A percentile compares a stretch with the other conserved stretches of the same genome.
Conservation (phyloP, 768 basidiomycete species). For the Mycena galopus region DNA sequence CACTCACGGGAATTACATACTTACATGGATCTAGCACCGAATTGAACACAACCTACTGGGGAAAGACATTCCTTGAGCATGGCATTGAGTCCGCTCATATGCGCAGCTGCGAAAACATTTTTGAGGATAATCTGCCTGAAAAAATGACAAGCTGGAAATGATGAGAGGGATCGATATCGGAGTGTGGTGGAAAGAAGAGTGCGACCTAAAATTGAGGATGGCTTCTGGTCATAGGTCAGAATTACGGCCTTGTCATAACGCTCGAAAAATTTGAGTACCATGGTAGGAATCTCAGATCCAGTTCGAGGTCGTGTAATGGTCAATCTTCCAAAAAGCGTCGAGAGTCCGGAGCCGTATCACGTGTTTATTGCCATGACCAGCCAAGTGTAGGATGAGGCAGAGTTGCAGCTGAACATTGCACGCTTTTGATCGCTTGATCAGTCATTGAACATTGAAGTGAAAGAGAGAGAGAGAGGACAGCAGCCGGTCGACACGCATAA, state of each 20-base stretch:
- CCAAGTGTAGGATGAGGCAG: neutral
- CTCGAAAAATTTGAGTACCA: neutral
- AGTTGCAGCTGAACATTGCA: neutral
- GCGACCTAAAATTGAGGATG: neutral
- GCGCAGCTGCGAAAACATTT: neutral
- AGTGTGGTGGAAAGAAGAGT: neutral
- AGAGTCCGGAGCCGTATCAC: neutral
- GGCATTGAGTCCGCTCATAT: too few relatives aligned
- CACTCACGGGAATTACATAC: too few relatives aligned
- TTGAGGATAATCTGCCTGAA: neutral
- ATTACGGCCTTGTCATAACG: neutral
- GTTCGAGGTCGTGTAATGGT: neutral
- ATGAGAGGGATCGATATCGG: neutral
- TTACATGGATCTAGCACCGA: neutral
- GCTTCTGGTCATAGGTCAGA: neutral
- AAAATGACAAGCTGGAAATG: neutral
- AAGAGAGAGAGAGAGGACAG: too few relatives aligned
- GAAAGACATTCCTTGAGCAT: neutral
- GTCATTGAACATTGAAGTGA: too few relatives aligned
- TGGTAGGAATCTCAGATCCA: neutral
- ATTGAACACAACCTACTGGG: neutral
- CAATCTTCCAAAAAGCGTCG: neutral
- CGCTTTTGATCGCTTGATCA: too few relatives aligned
- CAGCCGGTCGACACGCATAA: too few relatives aligned
- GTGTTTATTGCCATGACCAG: too few relatives aligned